A percentile compares a stretch with the other conserved stretches of the same genome.
These are phyloP conservation scores for Boletus pseudo-olivaceus DNA, from an alignment of 768 basidiomycete genomes.

Conservation along the genomic window DNA sequence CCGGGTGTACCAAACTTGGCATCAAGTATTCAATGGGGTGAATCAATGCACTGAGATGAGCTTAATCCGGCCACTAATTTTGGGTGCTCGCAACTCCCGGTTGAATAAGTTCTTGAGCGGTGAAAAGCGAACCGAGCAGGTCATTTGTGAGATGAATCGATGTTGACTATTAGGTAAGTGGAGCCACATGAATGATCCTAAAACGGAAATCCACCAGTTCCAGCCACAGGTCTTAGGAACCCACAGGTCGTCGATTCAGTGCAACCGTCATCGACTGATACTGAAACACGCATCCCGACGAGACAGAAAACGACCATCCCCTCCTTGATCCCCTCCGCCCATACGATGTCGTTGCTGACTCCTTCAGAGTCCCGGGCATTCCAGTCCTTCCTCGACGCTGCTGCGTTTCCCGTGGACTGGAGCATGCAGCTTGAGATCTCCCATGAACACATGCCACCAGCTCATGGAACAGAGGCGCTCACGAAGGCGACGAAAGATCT, in stretches of 20 bases:
- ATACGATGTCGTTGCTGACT: constrained; percentile 58
- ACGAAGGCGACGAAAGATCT: constrained; percentile 81
- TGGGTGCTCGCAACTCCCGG: background rate
- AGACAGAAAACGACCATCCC: background rate
- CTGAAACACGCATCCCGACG: background rate
- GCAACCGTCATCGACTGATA: constrained; percentile 9
- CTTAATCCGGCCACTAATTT: too few species aligned
- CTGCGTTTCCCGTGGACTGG: constrained; percentile 46
- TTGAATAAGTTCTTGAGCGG: background rate
- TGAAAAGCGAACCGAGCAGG: background rate
- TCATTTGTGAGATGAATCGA: too few species aligned
- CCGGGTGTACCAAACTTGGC: background rate
- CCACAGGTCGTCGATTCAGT: constrained; percentile 17
- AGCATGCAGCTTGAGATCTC: constrained; percentile 34
- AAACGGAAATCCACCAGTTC: constrained; percentile 22
- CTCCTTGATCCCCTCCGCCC: background rate
- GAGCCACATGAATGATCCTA: constrained; percentile 19
- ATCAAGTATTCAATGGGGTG: background rate
- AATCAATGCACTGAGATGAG: background rate
- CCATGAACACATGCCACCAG: constrained; percentile 47
- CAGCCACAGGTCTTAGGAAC: constrained; percentile 29
- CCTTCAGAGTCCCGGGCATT: constrained; percentile 65
- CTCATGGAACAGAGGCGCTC: constrained; percentile 60
- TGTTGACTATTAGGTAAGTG: background rate
- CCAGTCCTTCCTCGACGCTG: constrained; percentile 63